phyloP scores from a whole-genome alignment of 805 yeast genomes.

The Grigorovia transvaalensis region DNA sequence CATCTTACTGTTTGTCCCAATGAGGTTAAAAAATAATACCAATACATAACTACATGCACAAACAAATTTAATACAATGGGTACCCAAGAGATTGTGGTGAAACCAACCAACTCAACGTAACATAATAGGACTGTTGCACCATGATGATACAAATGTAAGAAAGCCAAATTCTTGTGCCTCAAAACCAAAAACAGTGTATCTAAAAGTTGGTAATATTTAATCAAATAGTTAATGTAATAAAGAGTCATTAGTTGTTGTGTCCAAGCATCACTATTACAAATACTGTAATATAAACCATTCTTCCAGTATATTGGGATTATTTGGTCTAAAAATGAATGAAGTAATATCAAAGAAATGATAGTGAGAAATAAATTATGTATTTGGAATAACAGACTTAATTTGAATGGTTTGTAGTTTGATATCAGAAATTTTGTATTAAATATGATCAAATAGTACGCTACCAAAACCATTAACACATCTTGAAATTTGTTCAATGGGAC shows the following conservation, averaged over 20 bases:
- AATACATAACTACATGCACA: constrained; percentile 95
- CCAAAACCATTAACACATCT: constrained; percentile 48
- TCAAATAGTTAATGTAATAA: constrained; percentile 84
- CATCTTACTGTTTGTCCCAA: constrained; percentile 96
- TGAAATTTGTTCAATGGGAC: constrained; percentile 57
- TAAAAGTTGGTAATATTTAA: constrained; percentile 78
- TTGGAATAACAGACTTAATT: constrained; percentile 67
- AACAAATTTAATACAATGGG: constrained; percentile 80
- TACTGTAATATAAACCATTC: constrained; percentile 75
- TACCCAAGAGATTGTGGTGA: constrained; percentile 90
- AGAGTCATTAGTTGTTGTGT: constrained; percentile 72
- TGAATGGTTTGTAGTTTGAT: constrained; percentile 51
- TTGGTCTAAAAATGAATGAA: constrained; percentile 73
- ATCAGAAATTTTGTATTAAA: constrained; percentile 74
- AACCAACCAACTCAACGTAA: constrained; percentile 84
- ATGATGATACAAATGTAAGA: constrained; percentile 92
- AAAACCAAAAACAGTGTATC: constrained; percentile 89
- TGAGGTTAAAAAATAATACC: constrained; percentile 89
- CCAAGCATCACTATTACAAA: constrained; percentile 72
- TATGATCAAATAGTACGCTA: constrained; percentile 62
- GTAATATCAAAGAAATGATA: constrained; percentile 49
- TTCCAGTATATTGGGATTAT: constrained; percentile 61
- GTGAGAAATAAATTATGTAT: constrained; percentile 77
- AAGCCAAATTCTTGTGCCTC: constrained; percentile 83
- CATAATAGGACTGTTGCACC: constrained; percentile 96